A percentile compares a stretch with the other conserved stretches of the same genome.
These are phyloP conservation scores for Orbilia oligospora DNA, from an alignment of 2,329 filamentous ascomycete species.

Conservation along the genomic window DNA sequence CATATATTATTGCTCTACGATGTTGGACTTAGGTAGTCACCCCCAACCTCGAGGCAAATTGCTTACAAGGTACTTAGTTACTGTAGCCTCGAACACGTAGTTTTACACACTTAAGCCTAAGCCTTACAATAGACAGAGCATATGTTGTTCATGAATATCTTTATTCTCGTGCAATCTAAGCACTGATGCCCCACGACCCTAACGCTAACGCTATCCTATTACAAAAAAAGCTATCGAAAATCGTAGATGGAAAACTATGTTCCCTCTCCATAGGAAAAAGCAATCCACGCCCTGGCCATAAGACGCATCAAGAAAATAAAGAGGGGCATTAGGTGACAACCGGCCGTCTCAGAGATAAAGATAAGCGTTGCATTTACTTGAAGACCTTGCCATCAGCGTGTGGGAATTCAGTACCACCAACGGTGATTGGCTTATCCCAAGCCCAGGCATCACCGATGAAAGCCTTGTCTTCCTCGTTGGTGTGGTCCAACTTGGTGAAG, in stretches of 20 bases:
- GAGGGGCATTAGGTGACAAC: slow-evolving; percentile 4
- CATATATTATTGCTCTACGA: too few species aligned
- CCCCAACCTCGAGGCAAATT: too few species aligned
- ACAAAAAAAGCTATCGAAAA: slow-evolving; percentile 14
- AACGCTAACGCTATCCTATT: not conserved
- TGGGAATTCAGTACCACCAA: slow-evolving; percentile 88
- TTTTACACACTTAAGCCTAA: not conserved
- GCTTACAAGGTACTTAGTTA: too few species aligned
- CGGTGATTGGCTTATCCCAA: slow-evolving; percentile 86
- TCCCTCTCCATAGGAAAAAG: not conserved
- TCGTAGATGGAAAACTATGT: not conserved
- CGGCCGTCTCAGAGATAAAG: slow-evolving; percentile 11
- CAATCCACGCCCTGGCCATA: not conserved
- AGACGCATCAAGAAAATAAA: slow-evolving; percentile 19
- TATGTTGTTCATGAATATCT: slow-evolving; percentile 30
- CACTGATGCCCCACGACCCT: slow-evolving; percentile 3
- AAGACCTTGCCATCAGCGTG: slow-evolving; percentile 97
- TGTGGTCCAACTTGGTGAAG: slow-evolving; percentile 95
- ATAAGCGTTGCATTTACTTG: slow-evolving; percentile 79
- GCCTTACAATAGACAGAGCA: not conserved
- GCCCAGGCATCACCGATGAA: slow-evolving; percentile 90
- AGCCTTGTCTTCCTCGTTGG: slow-evolving; percentile 84
- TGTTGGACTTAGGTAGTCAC: too few species aligned
- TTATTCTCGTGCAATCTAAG: slow-evolving; percentile 23
- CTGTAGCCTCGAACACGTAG: too few species aligned